phyloP scores from a whole-genome alignment of 768 basidiomycete genomes.

The Naganishia vaughanmartiniae region DNA sequence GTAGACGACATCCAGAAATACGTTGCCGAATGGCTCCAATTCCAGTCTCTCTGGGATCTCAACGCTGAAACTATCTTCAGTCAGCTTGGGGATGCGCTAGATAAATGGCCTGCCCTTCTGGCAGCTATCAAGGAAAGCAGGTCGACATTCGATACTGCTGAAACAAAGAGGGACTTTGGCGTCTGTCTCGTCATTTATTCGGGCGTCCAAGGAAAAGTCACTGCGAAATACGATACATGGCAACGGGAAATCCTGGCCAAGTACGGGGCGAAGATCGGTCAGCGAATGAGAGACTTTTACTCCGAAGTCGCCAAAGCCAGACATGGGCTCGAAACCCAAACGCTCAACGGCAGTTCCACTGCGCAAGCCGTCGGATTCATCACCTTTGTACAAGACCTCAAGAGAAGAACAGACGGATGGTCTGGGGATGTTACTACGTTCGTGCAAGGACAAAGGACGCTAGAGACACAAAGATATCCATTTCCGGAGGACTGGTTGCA shows the following conservation, averaged over 20 bases:
- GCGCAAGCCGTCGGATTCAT: constrained; percentile 98
- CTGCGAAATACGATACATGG: constrained; percentile 98
- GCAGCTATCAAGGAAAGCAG: constrained; percentile 96
- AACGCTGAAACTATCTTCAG: constrained; percentile 96
- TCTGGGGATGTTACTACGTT: constrained; percentile 93
- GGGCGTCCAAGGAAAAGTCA: constrained; percentile 94
- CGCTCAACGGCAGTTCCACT: constrained; percentile 89
- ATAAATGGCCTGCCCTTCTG: constrained; percentile 90
- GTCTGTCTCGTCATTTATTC: constrained; percentile 96
- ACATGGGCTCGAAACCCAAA: constrained; percentile 92
- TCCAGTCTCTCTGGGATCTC: constrained; percentile 98
- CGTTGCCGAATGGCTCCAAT: constrained; percentile 96
- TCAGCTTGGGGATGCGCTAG: constrained; percentile 81
- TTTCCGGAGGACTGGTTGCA: constrained; percentile 98
- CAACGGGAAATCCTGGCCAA: constrained; percentile 88
- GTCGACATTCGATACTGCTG: constrained; percentile 93
- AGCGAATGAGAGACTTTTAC: constrained; percentile 97
- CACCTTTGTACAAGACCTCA: constrained; percentile 98
- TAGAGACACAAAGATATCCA: constrained; percentile 94
- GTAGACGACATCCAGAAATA: constrained; percentile 74
- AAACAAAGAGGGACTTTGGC: constrained; percentile 85
- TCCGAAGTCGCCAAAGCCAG: constrained; percentile 85
- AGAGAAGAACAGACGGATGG: constrained; percentile 95
- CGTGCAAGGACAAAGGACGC: constrained; percentile 89
- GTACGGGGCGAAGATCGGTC: constrained; percentile 88